Evolutionary conservation across 257 asterid species (phyloP).

Genomic region (Ligustrum vulgare): DNA sequence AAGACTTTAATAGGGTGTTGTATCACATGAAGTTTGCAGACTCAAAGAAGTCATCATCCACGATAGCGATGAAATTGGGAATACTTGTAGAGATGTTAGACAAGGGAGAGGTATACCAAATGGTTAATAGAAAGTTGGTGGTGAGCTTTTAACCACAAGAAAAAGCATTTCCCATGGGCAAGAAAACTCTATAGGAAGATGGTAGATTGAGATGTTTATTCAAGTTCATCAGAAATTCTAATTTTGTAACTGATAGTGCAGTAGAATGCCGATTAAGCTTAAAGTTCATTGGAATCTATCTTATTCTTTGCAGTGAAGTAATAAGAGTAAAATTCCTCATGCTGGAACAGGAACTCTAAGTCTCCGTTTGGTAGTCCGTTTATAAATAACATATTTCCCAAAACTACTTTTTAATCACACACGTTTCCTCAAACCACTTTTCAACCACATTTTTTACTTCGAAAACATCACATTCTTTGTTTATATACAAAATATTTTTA

Average conservation of each 20-base stretch:
- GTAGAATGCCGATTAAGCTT: background rate
- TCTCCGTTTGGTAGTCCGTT: too few species aligned
- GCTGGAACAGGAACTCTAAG: background rate
- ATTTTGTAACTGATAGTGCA: background rate
- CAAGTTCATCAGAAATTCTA: background rate
- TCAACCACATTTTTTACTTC: too few species aligned
- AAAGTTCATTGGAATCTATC: background rate
- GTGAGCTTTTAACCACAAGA: background rate
- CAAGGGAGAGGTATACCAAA: background rate
- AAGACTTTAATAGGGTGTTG: too few species aligned
- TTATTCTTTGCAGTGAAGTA: background rate
- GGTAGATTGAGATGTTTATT: background rate
- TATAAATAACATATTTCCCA: too few species aligned
- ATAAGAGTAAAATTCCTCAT: background rate
- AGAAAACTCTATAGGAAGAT: background rate
- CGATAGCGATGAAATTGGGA: background rate
- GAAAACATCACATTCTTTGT: too few species aligned
- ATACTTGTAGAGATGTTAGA: background rate
- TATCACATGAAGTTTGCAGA: background rate
- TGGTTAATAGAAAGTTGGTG: background rate
- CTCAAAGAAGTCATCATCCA: background rate
- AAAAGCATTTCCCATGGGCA: background rate
- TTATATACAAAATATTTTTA: too few species aligned
- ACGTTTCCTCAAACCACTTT: too few species aligned
- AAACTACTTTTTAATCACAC: too few species aligned